These are phyloP conservation scores for Trifolium pratense DNA, from an alignment of 306 rosid species.

Conservation along the genomic window DNA sequence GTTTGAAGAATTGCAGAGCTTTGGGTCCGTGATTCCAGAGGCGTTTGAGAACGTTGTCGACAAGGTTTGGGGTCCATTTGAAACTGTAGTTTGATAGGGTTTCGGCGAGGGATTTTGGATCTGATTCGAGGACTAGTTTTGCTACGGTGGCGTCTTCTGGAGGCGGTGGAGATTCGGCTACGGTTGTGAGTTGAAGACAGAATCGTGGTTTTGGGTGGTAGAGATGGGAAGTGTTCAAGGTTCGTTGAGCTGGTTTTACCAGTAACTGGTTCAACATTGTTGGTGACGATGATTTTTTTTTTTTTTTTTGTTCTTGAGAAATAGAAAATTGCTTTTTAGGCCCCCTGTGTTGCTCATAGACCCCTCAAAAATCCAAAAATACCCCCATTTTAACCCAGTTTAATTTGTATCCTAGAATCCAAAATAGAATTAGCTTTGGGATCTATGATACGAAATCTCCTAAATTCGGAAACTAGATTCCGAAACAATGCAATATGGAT, in stretches of 20 bases:
- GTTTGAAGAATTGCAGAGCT: slow-evolving; percentile 73
- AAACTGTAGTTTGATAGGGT: slow-evolving; percentile 48
- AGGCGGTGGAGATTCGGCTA: background rate
- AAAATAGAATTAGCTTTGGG: too few species aligned
- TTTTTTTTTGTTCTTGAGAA: too few species aligned
- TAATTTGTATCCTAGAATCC: too few species aligned
- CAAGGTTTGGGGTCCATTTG: slow-evolving; percentile 64
- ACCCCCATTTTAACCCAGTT: too few species aligned
- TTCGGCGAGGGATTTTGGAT: slow-evolving; percentile 50
- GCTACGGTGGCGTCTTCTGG: slow-evolving; percentile 51
- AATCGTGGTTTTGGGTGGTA: slow-evolving; percentile 19
- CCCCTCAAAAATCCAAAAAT: too few species aligned
- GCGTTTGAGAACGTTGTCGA: slow-evolving; percentile 64
- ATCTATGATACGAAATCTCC: too few species aligned
- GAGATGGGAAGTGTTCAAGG: background rate
- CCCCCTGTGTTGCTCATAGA: too few species aligned
- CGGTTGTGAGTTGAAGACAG: slow-evolving; percentile 39
- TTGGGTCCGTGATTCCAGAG: slow-evolving; percentile 91
- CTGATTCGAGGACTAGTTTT: slow-evolving; percentile 62
- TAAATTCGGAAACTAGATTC: too few species aligned
- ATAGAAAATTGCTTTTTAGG: too few species aligned
- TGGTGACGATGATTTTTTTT: too few species aligned
- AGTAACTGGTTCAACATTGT: background rate
- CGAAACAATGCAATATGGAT: too few species aligned
- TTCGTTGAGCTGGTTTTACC: background rate